A percentile compares a stretch with the other conserved stretches of the same genome.
Evolutionary conservation across 805 yeast species (phyloP).

Genomic region (Starmerella stigmatis): DNA sequence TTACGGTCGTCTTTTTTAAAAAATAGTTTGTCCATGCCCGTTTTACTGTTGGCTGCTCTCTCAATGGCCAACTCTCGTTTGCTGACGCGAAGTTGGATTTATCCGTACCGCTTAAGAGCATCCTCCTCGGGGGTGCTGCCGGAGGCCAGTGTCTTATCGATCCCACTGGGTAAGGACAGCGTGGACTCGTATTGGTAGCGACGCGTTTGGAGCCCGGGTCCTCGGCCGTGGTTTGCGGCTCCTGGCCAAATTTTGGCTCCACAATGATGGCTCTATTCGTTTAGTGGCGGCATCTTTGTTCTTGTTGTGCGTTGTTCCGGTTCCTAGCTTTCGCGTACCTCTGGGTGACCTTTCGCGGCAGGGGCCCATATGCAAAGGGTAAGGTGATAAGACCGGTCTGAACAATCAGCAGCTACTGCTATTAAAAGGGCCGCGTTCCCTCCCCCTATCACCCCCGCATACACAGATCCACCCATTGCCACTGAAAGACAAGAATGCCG

Average conservation of each 20-base stretch:
- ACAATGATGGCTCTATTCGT: no score
- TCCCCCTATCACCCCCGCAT: not conserved
- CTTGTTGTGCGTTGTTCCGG: not conserved
- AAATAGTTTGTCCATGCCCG: no score
- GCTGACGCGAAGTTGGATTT: not conserved
- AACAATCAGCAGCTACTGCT: not conserved
- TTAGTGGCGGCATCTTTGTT: not conserved
- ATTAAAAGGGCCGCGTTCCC: not conserved
- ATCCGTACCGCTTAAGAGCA: not conserved
- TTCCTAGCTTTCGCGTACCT: no score
- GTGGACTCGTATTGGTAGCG: not conserved
- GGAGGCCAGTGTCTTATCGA: not conserved
- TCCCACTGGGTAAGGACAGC: not conserved
- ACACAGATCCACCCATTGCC: not conserved
- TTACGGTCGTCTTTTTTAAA: no score
- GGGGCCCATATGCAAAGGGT: conserved; percentile 6
- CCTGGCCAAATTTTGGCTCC: no score
- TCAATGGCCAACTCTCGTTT: no score
- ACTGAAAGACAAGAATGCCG: conserved; percentile 12
- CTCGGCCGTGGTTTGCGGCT: not conserved
- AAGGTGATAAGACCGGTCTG: not conserved
- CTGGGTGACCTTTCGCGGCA: not conserved
- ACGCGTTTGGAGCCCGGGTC: no score
- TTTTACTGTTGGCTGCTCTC: no score
- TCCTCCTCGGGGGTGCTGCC: conserved; percentile 2